Base-by-base conservation (phyloP, 129 eudicot species). In the Lonicera japonica region DNA sequence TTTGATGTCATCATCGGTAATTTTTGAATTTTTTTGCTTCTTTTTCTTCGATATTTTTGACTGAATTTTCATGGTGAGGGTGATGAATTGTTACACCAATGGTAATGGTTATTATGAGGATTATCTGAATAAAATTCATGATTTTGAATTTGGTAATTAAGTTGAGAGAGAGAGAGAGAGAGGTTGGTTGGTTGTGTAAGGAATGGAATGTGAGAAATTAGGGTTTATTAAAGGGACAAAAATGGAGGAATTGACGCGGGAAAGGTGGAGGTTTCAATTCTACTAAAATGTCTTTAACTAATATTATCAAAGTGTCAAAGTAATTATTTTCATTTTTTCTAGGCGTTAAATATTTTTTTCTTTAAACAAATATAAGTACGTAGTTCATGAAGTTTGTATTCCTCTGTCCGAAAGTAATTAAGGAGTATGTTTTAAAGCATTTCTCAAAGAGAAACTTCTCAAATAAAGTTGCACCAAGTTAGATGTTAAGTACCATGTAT, bases 71-170 rank as follows among this genome's bases (percentile, higher is more conserved):
- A 66, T 58, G 73, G 41, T 62, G 53, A 89, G 79, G 43, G 71
- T 52, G 61, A 84, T n/a, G n/a, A n/a, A n/a, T 61, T 54, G 82
- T 63, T 61, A 82, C 9, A 15, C 79, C 82, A 54, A 73, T 61
- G 47, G 79, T 66, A 21, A 70, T 66, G 58, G 81, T 57, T 14
- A 69, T 16, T 61, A 80, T 24, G 73, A 80, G 39, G 70, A 79
- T 17, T 51, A 63, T 22, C 53, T 61, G 77, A 70, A 76, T 67
- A 47, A 47, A 45, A 63, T 46, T 63, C 67, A 64, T 75, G 25
- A 36, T n/a, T n/a, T 17, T 18, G 1, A 8, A 5, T 54, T 50
- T 59, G 73, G 56, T n/a, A 61, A 59, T 63, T 63, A 63, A 47
- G 66, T 40, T 29, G 15, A 21, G 65, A 19, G n/a, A 38, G 43